phyloP scores from a whole-genome alignment of 495 filamentous ascomycete species.

The Penicillium verhagenii region DNA sequence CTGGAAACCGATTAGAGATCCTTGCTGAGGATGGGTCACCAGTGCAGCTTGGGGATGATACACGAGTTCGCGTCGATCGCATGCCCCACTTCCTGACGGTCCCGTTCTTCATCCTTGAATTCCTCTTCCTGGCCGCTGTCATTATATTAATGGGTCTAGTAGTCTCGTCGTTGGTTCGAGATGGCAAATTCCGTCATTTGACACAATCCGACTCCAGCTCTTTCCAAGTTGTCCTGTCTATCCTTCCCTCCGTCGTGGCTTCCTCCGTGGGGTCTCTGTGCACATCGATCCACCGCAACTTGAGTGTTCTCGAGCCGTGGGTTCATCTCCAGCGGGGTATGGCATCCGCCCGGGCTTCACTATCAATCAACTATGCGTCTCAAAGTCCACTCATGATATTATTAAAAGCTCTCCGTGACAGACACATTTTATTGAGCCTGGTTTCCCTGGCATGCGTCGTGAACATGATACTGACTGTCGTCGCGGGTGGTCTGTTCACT shows the following conservation, averaged over 20 bases:
- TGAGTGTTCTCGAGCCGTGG: constrained; percentile 45
- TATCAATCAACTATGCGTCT: constrained; percentile 40
- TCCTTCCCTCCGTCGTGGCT: constrained; percentile 39
- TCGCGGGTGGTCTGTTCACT: constrained; percentile 40
- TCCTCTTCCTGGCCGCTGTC: constrained; percentile 32
- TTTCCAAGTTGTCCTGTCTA: constrained; percentile 37
- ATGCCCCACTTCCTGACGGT: constrained; percentile 43
- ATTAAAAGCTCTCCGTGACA: constrained; percentile 32
- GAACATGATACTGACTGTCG: constrained; percentile 36
- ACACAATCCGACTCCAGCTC: constrained; percentile 39
- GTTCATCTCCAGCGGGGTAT: constrained; percentile 44
- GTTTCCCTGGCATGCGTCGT: constrained; percentile 37
- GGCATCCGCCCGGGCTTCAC: constrained; percentile 26
- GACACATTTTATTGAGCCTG: constrained; percentile 30
- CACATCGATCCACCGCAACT: constrained; percentile 41
- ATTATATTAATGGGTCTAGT: constrained; percentile 38
- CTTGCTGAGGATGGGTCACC: constrained; percentile 34
- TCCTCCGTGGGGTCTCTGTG: constrained; percentile 38
- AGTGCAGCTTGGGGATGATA: constrained; percentile 23
- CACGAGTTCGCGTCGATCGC: constrained; percentile 30
- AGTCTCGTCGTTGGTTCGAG: constrained; percentile 29
- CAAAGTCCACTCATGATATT: constrained; percentile 38
- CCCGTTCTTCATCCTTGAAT: constrained; percentile 42
- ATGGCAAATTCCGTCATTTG: constrained; percentile 36
- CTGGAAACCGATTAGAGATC: constrained; percentile 36